Percentiles rank a stretch among this genome's conserved stretches.
Conservation (phyloP, 495 filamentous ascomycete genomes). For the Xylaria sp. region DNA sequence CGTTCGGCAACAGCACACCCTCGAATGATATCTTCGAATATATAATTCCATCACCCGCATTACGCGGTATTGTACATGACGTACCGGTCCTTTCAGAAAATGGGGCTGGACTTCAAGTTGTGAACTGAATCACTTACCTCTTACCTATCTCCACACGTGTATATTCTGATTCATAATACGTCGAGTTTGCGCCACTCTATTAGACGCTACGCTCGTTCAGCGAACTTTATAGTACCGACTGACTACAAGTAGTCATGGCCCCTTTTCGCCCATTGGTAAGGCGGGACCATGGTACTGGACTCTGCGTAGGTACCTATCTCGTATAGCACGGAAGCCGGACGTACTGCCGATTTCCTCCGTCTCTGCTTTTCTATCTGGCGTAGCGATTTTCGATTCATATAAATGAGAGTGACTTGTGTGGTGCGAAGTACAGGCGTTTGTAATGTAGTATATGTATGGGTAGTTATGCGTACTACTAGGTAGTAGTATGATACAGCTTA, state of each 20-base stretch:
- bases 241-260: not conserved
- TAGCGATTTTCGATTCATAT: not conserved
- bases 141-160: not conserved
- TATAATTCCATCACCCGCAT: not conserved
- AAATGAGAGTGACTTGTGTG: slow-evolving; percentile 8
- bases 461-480: too few species aligned
- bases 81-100: not conserved
- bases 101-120: not conserved
- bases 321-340: not conserved
- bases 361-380: slow-evolving; percentile 1
- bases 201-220: not conserved
- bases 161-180: not conserved
- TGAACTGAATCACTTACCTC: not conserved
- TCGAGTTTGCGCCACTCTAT: slow-evolving; percentile 1
- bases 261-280: not conserved
- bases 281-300: not conserved
- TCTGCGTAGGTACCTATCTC: not conserved
- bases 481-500: too few species aligned
- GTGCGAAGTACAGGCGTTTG: not conserved
- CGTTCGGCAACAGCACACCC: not conserved
- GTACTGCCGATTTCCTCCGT: not conserved
- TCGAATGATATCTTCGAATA: not conserved
- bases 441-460: not conserved
- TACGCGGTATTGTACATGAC: not conserved
- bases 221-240: not conserved